Conservation (phyloP, 305 asterid species). For the Rubia peregrina region DNA sequence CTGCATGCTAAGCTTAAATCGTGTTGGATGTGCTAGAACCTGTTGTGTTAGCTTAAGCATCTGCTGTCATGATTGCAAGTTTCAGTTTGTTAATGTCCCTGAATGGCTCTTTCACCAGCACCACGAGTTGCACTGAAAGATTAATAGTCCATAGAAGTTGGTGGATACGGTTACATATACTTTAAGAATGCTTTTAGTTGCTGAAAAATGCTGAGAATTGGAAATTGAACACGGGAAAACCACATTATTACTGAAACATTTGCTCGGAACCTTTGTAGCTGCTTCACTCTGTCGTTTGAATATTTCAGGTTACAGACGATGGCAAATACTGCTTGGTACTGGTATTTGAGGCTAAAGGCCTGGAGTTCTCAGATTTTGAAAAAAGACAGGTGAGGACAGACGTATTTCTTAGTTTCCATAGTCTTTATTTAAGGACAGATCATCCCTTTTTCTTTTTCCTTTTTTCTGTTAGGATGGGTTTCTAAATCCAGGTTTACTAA, state of each 20-base stretch:
- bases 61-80: background rate
- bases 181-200: background rate
- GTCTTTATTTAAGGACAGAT: background rate
- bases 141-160: background rate
- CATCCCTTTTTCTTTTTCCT: background rate
- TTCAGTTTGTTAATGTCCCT: background rate
- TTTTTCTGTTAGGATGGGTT: background rate
- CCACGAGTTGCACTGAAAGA: background rate
- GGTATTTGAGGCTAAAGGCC: slow-evolving; percentile 76
- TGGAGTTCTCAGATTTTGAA: slow-evolving; percentile 69
- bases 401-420: background rate
- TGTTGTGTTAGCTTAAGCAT: background rate
- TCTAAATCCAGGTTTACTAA: background rate
- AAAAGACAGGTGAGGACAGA: slow-evolving; percentile 56
- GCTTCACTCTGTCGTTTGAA: slow-evolving; percentile 11
- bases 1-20: background rate
- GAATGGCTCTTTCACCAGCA: background rate
- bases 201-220: background rate
- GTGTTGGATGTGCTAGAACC: background rate
- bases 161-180: background rate
- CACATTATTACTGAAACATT: background rate
- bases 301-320: slow-evolving; percentile 65
- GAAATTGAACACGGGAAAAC: background rate
- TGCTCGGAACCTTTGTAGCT: background rate
- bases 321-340: slow-evolving; percentile 65